Evolutionary conservation across 2,329 filamentous ascomycete genomes (phyloP).

Genomic region (Nemania sp.): DNA sequence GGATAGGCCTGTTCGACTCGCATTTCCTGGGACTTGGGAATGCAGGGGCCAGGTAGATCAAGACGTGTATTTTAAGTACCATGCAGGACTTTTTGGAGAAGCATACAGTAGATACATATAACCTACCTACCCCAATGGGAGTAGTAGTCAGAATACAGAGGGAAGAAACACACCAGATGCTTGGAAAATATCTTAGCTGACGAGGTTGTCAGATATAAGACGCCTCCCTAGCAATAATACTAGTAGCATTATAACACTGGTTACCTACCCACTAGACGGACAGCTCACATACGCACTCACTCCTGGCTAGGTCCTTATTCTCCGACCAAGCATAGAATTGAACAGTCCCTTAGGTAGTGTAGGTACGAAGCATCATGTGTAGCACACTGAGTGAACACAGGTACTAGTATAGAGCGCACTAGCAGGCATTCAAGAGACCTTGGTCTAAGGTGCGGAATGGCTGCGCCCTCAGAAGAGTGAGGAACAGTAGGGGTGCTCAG

Average conservation of each 20-base stretch:
- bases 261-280: too few relatives aligned
- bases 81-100: slow-evolving; percentile 26
- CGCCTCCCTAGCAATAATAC: too few relatives aligned
- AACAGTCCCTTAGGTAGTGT: not conserved
- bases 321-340: not conserved
- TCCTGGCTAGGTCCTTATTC: too few relatives aligned
- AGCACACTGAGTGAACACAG: not conserved
- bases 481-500: not conserved
- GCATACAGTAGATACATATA: too few relatives aligned
- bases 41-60: slow-evolving; percentile 31
- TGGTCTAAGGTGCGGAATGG: slow-evolving; percentile 23
- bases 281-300: too few relatives aligned
- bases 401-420: not conserved
- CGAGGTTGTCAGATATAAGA: not conserved
- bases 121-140: slow-evolving; percentile 4
- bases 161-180: not conserved
- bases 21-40: slow-evolving; percentile 37
- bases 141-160: not conserved
- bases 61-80: slow-evolving; percentile 29
- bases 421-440: not conserved
- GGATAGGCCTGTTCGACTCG: slow-evolving; percentile 31
- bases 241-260: too few relatives aligned
- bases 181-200: not conserved
- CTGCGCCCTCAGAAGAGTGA: slow-evolving; percentile 19
- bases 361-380: too few relatives aligned